phyloP scores from a whole-genome alignment of 2,329 filamentous ascomycete genomes.

The Penicillium expansum region DNA sequence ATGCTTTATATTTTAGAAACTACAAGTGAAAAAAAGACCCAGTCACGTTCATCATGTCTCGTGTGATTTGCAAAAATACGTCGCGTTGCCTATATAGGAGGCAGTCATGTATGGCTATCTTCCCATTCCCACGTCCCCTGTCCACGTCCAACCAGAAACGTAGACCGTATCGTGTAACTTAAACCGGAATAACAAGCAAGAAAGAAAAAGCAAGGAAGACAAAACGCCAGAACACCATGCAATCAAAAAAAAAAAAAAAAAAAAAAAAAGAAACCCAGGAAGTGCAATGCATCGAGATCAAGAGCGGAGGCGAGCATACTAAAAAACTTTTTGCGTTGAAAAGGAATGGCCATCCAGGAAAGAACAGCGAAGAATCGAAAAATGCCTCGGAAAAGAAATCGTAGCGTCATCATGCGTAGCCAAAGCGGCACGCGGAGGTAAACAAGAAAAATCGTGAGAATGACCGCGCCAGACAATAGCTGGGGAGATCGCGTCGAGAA shows the following conservation, averaged over 20 bases:
- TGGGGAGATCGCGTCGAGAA: conserved; percentile 15
- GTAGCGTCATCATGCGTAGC: conserved; percentile 25
- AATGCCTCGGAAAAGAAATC: conserved; percentile 24
- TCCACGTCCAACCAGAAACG: background rate
- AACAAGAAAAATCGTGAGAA: conserved; percentile 7
- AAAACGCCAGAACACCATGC: conserved; percentile 27
- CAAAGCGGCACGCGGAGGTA: conserved; percentile 6
- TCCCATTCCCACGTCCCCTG: conserved; percentile 2
- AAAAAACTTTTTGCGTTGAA: conserved; percentile 22
- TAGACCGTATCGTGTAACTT: background rate
- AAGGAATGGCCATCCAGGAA: conserved; percentile 13
- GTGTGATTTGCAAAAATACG: conserved; percentile 9
- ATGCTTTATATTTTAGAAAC: background rate
- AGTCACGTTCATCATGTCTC: conserved; percentile 8
- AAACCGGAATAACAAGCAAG: conserved; percentile 13
- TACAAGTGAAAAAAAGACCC: background rate
- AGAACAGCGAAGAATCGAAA: conserved; percentile 24
- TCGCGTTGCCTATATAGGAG: conserved; percentile 4
- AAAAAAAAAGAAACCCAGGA: conserved; percentile 6
- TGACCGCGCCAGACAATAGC: conserved; percentile 10
- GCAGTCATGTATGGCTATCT: conserved; percentile 11
- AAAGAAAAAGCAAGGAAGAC: conserved; percentile 14
- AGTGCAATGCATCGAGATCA: conserved; percentile 15
- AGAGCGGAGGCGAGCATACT: conserved; percentile 19
- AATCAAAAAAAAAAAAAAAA: conserved; percentile 7